Evolutionary conservation across 2,329 filamentous ascomycete species (phyloP).

Genomic region (Colletotrichum musae): DNA sequence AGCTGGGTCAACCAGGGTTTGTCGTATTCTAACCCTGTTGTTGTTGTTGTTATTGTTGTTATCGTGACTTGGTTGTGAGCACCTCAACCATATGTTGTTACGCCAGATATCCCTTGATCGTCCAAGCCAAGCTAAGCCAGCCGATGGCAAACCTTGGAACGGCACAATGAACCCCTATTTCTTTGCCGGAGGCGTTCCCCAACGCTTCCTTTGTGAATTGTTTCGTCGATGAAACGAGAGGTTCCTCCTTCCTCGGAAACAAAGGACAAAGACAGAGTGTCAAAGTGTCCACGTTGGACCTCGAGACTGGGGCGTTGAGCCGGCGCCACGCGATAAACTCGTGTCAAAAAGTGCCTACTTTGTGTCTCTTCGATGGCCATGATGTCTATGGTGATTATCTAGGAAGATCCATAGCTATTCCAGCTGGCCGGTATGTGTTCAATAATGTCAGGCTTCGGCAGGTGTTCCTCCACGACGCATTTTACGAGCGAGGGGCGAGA

Average conservation of each 20-base stretch:
- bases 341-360: not conserved
- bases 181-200: conserved; percentile 12
- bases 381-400: not conserved
- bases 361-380: not conserved
- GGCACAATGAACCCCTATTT: conserved; percentile 7
- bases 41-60: conserved; percentile 15
- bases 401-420: not conserved
- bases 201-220: conserved; percentile 27
- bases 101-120: not conserved
- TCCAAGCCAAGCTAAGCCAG: not conserved
- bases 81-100: conserved; percentile 1
- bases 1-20: conserved; percentile 12
- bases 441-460: not conserved
- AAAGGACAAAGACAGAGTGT: conserved; percentile 22
- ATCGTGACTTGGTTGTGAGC: not conserved
- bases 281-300: not conserved
- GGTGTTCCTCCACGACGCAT: not conserved
- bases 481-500: no score
- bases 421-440: no score
- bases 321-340: not conserved
- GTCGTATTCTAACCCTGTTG: not conserved
- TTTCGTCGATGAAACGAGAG: conserved; percentile 6
- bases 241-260: conserved; percentile 11
- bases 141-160: not conserved
- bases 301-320: conserved; percentile 11